phyloP scores from a whole-genome alignment of 257 asterid species.

The Solanum chiquidenum region DNA sequence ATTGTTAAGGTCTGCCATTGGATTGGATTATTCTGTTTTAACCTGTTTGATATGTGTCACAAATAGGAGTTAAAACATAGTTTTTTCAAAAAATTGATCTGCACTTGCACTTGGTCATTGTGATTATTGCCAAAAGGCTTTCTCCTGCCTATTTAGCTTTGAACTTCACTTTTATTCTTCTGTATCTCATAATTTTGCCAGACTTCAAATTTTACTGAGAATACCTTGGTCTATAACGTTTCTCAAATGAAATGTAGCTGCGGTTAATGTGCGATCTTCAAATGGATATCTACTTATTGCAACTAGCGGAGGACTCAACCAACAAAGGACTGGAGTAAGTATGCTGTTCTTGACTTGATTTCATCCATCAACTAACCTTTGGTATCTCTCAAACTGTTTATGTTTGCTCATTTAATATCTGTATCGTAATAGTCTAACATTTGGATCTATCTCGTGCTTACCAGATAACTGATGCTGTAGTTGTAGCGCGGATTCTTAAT shows the following conservation, averaged over 20 bases:
- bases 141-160: not conserved
- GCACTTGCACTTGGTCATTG: not conserved
- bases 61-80: not conserved
- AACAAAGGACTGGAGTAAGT: slow-evolving; percentile 97
- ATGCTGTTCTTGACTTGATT: not conserved
- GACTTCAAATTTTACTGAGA: not conserved
- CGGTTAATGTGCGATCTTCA: slow-evolving; percentile 60
- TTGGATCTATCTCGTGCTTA: slow-evolving; percentile 6
- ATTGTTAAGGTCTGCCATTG: not conserved
- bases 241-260: slow-evolving; percentile 41
- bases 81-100: not conserved
- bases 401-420: not conserved
- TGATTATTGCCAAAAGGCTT: not conserved
- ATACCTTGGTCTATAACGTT: not conserved
- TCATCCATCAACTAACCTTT: slow-evolving; percentile 1
- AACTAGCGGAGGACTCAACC: slow-evolving; percentile 96
- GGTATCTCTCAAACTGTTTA: not conserved
- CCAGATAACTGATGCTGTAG: slow-evolving; percentile 99
- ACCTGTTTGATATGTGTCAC: not conserved
- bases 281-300: slow-evolving; percentile 96
- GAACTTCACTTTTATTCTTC: not conserved
- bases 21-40: not conserved
- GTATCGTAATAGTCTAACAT: slow-evolving; percentile 1
- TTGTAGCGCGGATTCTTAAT: slow-evolving; percentile 86
- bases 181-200: not conserved